These are phyloP conservation scores for Sisymbrium altissimum DNA, from an alignment of 345 rosid genomes.

Conservation along the genomic window DNA sequence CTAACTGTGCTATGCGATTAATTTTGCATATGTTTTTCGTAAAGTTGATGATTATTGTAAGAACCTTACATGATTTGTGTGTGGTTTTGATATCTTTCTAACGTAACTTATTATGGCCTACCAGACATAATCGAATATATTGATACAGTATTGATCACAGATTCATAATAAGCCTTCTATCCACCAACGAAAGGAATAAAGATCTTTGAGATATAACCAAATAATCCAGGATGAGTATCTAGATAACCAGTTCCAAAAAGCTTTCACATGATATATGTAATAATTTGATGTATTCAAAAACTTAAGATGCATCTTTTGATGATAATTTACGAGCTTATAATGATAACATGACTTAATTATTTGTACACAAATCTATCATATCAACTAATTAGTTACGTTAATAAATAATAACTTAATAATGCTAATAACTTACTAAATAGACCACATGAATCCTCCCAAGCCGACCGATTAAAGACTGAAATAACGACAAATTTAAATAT, in stretches of 20 bases:
- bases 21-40: neutral
- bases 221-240: slow-evolving; percentile 5
- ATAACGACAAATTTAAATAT: neutral
- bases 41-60: neutral
- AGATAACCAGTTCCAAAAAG: neutral
- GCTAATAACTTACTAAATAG: neutral
- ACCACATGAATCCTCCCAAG: slow-evolving; percentile 21
- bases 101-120: neutral
- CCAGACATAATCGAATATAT: neutral
- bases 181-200: slow-evolving; percentile 20
- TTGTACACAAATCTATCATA: neutral
- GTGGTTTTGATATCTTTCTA: neutral
- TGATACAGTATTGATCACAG: neutral
- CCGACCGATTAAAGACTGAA: slow-evolving; percentile 9
- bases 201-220: slow-evolving; percentile 4
- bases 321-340: slow-evolving; percentile 1
- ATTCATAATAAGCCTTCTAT: neutral
- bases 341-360: neutral
- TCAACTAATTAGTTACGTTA: slow-evolving; percentile 3
- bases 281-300: neutral
- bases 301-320: slow-evolving; percentile 9
- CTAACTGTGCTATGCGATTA: neutral
- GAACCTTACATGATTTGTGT: neutral
- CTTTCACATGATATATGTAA: slow-evolving; percentile 2
- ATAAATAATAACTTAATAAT: slow-evolving; percentile 5